These are phyloP conservation scores for Ichthyophthirius multifiliis DNA, from an alignment of 169 alveolate species.

Conservation along the genomic window DNA sequence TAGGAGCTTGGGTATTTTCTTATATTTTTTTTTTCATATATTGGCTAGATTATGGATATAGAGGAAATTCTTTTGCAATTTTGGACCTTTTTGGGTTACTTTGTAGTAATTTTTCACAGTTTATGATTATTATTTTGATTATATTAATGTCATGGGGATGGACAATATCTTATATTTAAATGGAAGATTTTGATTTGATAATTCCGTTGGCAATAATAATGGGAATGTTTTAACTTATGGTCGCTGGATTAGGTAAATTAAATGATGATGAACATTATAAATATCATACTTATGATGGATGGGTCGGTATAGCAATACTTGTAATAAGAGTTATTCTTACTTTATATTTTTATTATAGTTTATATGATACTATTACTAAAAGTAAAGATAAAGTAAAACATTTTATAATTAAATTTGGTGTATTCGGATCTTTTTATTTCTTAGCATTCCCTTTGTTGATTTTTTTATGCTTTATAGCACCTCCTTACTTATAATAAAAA, in stretches of 20 bases:
- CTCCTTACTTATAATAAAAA: slow-evolving; percentile 25
- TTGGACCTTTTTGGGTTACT: slow-evolving; percentile 46
- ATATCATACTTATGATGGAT: slow-evolving; percentile 54
- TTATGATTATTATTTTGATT: slow-evolving; percentile 17
- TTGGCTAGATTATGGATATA: slow-evolving; percentile 16
- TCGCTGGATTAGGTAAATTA: slow-evolving; percentile 50
- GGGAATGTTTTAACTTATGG: slow-evolving; percentile 36
- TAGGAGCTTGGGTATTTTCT: background rate
- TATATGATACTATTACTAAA: slow-evolving; percentile 4
- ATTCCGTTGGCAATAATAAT: slow-evolving; percentile 36
- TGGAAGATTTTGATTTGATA: slow-evolving; percentile 36
- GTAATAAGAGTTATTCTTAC: slow-evolving; percentile 26
- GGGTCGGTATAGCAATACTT: slow-evolving; percentile 34
- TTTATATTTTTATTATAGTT: slow-evolving; percentile 21
- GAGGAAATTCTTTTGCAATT: slow-evolving; percentile 42
- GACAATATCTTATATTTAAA: slow-evolving; percentile 36
- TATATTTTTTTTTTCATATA: slow-evolving; percentile 25
- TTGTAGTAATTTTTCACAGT: slow-evolving; percentile 20
- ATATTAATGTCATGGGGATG: slow-evolving; percentile 55
- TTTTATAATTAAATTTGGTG: slow-evolving; percentile 15
- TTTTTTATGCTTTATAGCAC: background rate
- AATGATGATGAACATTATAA: slow-evolving; percentile 46
- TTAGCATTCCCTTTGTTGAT: slow-evolving; percentile 38
- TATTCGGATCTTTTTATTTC: slow-evolving; percentile 35
- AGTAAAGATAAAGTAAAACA: background rate